Conservation (phyloP, 1,139 yeast genomes). For the Pichia kudriavzevii region DNA sequence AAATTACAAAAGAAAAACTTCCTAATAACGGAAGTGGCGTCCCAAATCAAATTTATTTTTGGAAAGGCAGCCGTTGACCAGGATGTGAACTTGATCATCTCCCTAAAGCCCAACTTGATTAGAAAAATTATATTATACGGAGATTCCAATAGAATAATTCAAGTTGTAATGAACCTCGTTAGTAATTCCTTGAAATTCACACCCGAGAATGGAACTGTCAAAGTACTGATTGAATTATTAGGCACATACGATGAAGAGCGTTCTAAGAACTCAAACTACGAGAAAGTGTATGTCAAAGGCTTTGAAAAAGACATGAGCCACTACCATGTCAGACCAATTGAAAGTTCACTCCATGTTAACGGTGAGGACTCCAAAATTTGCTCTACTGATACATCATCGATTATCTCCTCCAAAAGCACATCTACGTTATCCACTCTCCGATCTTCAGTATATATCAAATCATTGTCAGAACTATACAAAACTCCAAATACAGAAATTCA, state of each 20-base stretch:
- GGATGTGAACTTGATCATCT: slow-evolving; percentile 54
- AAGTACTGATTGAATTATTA: slow-evolving; percentile 54
- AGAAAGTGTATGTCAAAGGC: slow-evolving; percentile 32
- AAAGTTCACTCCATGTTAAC: slow-evolving; percentile 1
- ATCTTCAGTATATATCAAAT: slow-evolving; percentile 20
- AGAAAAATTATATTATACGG: slow-evolving; percentile 66
- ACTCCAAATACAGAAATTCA: slow-evolving; percentile 13
- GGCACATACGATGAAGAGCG: slow-evolving; percentile 61
- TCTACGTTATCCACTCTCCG: slow-evolving; percentile 20
- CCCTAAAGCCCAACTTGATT: slow-evolving; percentile 51
- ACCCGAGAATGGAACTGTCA: slow-evolving; percentile 76
- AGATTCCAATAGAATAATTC: slow-evolving; percentile 80
- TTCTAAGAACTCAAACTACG: slow-evolving; percentile 30
- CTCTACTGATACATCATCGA: slow-evolving; percentile 9
- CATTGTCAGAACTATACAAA: slow-evolving; percentile 21
- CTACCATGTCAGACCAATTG: slow-evolving; percentile 13
- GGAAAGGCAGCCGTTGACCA: slow-evolving; percentile 77
- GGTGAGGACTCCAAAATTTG: background rate
- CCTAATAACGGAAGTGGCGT: slow-evolving; percentile 57
- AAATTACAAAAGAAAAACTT: slow-evolving; percentile 76
- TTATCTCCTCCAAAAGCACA: slow-evolving; percentile 4
- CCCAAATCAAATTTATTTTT: slow-evolving; percentile 83
- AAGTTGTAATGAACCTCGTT: slow-evolving; percentile 79
- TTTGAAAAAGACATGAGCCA: slow-evolving; percentile 11
- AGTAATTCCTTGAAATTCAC: slow-evolving; percentile 86